Evolutionary conservation across 345 rosid species (phyloP).

Genomic region (Heritiera littoralis): DNA sequence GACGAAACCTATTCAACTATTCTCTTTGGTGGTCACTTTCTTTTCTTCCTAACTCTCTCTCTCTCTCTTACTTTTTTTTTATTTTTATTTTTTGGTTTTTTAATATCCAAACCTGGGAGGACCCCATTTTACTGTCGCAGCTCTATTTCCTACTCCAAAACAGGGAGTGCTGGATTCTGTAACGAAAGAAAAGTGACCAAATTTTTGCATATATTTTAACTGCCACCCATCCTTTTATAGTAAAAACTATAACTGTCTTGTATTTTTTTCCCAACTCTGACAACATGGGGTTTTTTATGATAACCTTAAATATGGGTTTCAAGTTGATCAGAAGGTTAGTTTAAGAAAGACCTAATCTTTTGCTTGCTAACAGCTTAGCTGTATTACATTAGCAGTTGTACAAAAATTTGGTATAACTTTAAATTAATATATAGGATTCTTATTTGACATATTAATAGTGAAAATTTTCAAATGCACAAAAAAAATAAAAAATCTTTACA

Average conservation of each 20-base stretch:
- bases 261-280: background rate
- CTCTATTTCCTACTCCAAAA: background rate
- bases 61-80: background rate
- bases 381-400: constrained; percentile 4
- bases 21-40: background rate
- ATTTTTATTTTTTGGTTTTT: background rate
- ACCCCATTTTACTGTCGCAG: background rate
- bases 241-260: background rate
- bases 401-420: background rate
- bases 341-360: background rate
- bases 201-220: background rate
- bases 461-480: no score
- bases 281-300: background rate
- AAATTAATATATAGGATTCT: background rate
- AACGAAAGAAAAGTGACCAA: background rate
- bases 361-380: background rate
- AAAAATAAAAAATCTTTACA: no score
- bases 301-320: background rate
- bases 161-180: background rate
- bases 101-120: background rate
- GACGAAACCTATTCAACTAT: background rate
- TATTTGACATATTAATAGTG: no score
- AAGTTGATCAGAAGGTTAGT: background rate
- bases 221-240: background rate
- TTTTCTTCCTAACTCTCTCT: background rate